Base-by-base conservation (phyloP, 2,329 filamentous ascomycete species). In the Emmonsiellopsis sp. region DNA sequence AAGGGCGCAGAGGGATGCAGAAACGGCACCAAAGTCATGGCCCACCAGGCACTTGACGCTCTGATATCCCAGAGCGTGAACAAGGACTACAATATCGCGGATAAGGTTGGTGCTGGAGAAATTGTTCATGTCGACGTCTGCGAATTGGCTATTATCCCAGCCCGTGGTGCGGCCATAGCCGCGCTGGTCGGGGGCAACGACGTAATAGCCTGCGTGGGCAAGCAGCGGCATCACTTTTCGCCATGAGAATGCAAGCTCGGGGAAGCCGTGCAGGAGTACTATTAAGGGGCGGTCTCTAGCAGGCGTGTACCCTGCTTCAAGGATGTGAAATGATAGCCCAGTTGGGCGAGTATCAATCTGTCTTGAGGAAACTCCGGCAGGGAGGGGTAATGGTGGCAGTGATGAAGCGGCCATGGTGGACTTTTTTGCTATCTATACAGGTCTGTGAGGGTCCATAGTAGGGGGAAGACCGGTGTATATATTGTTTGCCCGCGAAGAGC, bases 221-320 rank as follows among this genome's bases (percentile, higher is more conserved):
- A 88, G 71, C 0, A 70, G 64, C 6, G 77, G 76, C 61, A 87
- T 75, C 37, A 86, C 68, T 53, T 82, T 81, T 50, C 84, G 79
- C 83, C 84, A 87, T 46, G 83, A 86, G 65, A 79, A 87, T 31
- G 84, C 82, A 2, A 87, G 72, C 62, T 87, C 84, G 1, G 84
- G 84, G 57, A 80, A 87, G 38, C 84, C 84, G 66, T 86, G 84
- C 47, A 80, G 76, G 48, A 85, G 78, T 6, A 86, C 65, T 7
- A 86, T 68, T 9, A 86, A 73, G 1, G 82, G 82, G 6, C 71
- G 73, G 26, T 68, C 61, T 11, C 61, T 65, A 11, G 62, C 54
- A 2, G 70, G 65, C 30, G 67, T 64, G 37, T 71, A 64, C 42
- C 81, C 79, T 13, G 81, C 73, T 59, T 79, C 76, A 15, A 86